Percentiles rank a stretch among this genome's conserved stretches.
phyloP scores from a whole-genome alignment of 371 early-diverging fungal genomes.

The Mucor saturninus region DNA sequence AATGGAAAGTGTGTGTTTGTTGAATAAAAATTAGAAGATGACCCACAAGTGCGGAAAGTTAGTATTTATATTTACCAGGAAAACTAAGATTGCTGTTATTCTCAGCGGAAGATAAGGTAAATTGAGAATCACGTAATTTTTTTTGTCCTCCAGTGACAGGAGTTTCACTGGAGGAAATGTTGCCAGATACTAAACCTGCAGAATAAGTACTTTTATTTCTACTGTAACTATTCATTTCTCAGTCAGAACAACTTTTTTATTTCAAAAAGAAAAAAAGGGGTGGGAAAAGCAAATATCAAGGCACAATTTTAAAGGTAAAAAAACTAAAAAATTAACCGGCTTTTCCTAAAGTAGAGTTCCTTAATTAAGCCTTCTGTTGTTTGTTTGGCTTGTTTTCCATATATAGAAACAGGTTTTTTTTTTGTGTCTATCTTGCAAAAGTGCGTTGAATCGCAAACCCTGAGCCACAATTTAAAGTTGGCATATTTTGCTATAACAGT shows the following conservation, averaged over 20 bases:
- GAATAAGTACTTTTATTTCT: constrained; percentile 15
- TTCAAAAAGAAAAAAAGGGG: constrained; percentile 4
- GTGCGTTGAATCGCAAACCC: not conserved
- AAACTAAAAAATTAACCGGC: not conserved
- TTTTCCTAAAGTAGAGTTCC: not conserved
- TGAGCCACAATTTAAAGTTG: too few relatives aligned
- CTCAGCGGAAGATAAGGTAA: constrained; percentile 8
- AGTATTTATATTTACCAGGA: constrained; percentile 9
- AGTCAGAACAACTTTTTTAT: not conserved
- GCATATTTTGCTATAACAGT: too few relatives aligned
- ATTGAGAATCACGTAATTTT: constrained; percentile 20
- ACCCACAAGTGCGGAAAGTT: too few relatives aligned
- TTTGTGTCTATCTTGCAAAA: not conserved
- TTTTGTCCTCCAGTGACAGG: not conserved
- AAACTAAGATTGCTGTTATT: constrained; percentile 19
- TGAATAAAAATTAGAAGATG: too few relatives aligned
- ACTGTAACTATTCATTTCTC: constrained; percentile 7
- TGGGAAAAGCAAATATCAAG: not conserved
- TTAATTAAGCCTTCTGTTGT: not conserved
- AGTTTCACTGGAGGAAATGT: constrained; percentile 12
- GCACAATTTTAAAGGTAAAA: not conserved
- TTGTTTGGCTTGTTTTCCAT: constrained; percentile 1
- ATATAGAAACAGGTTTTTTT: not conserved
- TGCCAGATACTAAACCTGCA: constrained; percentile 10
- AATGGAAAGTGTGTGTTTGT: too few relatives aligned